Evolutionary conservation across 169 alveolate species (phyloP), one percentile per base, ranked within the genome.

Genomic region (Cryptosporidium canis): DNA sequence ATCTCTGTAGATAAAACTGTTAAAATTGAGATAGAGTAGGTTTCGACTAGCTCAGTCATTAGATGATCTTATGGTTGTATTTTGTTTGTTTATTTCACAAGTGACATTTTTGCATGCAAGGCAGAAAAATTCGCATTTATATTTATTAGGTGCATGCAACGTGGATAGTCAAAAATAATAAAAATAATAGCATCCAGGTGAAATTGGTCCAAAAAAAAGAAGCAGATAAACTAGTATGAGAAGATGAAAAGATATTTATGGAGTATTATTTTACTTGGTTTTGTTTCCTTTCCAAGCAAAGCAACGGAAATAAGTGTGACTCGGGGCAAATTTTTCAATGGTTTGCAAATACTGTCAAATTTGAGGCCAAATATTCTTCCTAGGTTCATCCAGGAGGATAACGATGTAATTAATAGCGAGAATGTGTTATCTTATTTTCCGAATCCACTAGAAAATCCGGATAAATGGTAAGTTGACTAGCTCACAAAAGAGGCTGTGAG

Each of bases 391-490:
- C 55, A 70, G 53, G 66, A 67, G 9, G 66, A 70, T 8, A 70
- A 55, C 16, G 84, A 70, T 9, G n/a, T 55, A 31, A 48, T 55
- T 48, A 51, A 55, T 47, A 55, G 35, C 39, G 84, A 70, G n/a
- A 70, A 70, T 70, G 11, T 70, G 35, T 18, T 70, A n/a, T 70
- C 84, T 31, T 48, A 55, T 70, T 70, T 70, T 35, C 84, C 84
- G 8, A 70, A 35, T 47, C 84, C 84, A 70, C 8, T 70, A 14
- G 33, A 70, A 9, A 70, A 70, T 18, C 84, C 84, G 11, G 84
- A 70, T 29, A 70, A 70, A 51, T 70, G 84, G 84, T 70, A 70
- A 70, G 84, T 70, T 27, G 14, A 16, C 16, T 39, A 5, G 16
- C 16, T 45, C 1, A 2, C n/a, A 14, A 18, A 21, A 51, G 1